phyloP scores from a whole-genome alignment of 192 early-diverging fungal species.

The Podila minutissima region DNA sequence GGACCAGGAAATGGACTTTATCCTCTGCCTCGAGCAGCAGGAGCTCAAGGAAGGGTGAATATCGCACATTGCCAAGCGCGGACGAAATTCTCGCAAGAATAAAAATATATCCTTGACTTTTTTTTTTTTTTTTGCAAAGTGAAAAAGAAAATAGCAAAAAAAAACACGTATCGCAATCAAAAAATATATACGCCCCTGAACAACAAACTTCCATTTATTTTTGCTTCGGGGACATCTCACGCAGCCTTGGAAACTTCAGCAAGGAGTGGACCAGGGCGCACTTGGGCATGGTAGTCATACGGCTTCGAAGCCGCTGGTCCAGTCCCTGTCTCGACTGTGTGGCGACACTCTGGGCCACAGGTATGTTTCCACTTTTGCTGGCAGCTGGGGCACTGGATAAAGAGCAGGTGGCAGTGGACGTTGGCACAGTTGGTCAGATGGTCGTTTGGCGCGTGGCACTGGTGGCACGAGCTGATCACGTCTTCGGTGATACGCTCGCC shows the following conservation, averaged over 20 bases:
- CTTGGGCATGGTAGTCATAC: constrained; percentile 44
- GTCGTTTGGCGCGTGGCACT: constrained; percentile 71
- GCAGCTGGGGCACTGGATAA: constrained; percentile 74
- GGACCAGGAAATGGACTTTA: constrained; percentile 71
- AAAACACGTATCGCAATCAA: background rate
- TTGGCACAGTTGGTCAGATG: constrained; percentile 78
- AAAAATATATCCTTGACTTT: no score
- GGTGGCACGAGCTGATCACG: constrained; percentile 71
- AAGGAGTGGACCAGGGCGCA: constrained; percentile 20
- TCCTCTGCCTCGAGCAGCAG: constrained; percentile 58
- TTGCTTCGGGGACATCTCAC: background rate
- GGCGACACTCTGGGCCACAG: constrained; percentile 53
- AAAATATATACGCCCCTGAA: background rate
- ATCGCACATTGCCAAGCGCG: background rate
- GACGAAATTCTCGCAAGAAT: background rate
- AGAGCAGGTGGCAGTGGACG: constrained; percentile 73
- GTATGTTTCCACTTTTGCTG: constrained; percentile 56
- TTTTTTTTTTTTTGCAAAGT: no score
- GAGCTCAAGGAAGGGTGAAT: background rate
- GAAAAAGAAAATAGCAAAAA: background rate
- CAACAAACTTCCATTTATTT: background rate
- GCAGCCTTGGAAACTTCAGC: constrained; percentile 9
- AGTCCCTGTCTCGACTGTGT: constrained; percentile 19
- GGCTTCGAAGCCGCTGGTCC: constrained; percentile 29
- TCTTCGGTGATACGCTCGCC: constrained; percentile 76